Percentiles rank a stretch among this genome's conserved stretches.
Conservation (phyloP, 2,329 filamentous ascomycete species). For the Fusarium fujikuroi region DNA sequence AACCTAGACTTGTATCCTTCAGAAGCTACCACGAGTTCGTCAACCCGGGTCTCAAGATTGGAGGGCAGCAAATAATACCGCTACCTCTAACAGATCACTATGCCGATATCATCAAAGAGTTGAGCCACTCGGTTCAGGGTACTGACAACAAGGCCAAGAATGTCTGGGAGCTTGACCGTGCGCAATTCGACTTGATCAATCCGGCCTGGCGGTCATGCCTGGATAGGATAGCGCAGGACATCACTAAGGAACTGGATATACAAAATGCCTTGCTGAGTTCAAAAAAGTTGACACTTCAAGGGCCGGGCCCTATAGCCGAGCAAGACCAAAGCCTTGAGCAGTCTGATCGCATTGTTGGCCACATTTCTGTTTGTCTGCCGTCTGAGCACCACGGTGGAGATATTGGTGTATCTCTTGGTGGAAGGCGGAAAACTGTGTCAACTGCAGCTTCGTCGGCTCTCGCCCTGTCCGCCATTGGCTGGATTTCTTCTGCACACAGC, state of each 20-base stretch:
- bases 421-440: background rate
- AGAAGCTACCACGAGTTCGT: conserved; percentile 10
- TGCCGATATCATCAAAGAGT: conserved; percentile 12
- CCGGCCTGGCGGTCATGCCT: conserved; percentile 17
- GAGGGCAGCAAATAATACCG: conserved; percentile 2
- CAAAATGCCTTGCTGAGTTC: background rate
- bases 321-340: background rate
- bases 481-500: conserved; percentile 3
- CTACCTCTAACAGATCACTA: conserved; percentile 18
- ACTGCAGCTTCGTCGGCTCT: conserved; percentile 8
- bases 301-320: background rate
- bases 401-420: conserved; percentile 15
- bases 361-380: conserved; percentile 20
- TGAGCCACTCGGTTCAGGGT: background rate
- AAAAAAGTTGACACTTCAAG: conserved; percentile 13
- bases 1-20: conserved; percentile 4
- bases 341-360: background rate
- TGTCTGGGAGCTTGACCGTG: conserved; percentile 17
- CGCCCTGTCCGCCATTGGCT: conserved; percentile 21
- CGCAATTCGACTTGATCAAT: conserved; percentile 24
- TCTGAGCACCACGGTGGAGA: conserved; percentile 20
- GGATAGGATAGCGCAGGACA: background rate
- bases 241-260: background rate
- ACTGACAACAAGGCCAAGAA: background rate
- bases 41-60: conserved; percentile 26